A percentile compares a stretch with the other conserved stretches of the same genome.
Evolutionary conservation across 768 basidiomycete genomes (phyloP).

Genomic region (Leccinum longicurvipes): DNA sequence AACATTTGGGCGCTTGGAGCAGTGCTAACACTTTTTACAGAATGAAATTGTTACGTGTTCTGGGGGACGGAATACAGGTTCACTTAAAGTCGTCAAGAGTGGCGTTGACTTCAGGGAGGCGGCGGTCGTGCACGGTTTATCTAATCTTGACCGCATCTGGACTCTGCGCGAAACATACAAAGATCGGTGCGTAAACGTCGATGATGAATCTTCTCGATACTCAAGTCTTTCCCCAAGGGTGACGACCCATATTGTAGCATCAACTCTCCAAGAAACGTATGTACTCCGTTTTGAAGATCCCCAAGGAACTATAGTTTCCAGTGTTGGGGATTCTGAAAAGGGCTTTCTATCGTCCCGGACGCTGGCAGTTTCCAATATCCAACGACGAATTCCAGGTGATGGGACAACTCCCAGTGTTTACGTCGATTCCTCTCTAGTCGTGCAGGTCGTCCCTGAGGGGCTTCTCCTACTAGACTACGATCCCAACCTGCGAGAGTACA

Average conservation of each 20-base stretch:
- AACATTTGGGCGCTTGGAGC: neutral
- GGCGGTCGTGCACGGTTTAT: conserved; percentile 55
- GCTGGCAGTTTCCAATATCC: conserved; percentile 60
- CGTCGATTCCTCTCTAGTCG: conserved; percentile 49
- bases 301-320: conserved; percentile 13
- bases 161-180: conserved; percentile 47
- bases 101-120: conserved; percentile 77
- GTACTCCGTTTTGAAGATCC: conserved; percentile 48
- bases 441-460: conserved; percentile 68
- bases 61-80: conserved; percentile 73
- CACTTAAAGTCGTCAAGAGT: conserved; percentile 71
- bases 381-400: conserved; percentile 22
- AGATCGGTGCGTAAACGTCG: conserved; percentile 42
- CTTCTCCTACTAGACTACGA: conserved; percentile 60
- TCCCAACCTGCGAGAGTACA: conserved; percentile 38
- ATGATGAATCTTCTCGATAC: neutral
- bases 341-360: conserved; percentile 57
- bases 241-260: conserved; percentile 57
- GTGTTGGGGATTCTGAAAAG: conserved; percentile 38
- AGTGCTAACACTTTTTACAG: conserved; percentile 33
- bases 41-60: conserved; percentile 84
- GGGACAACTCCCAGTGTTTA: conserved; percentile 28
- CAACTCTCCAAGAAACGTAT: conserved; percentile 53
- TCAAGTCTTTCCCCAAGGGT: conserved; percentile 32
- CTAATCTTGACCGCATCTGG: conserved; percentile 60